Evolutionary conservation across 2,329 filamentous ascomycete species (phyloP), one percentile per base, ranked within the genome.

Genomic region (Acrocalymma vagum): DNA sequence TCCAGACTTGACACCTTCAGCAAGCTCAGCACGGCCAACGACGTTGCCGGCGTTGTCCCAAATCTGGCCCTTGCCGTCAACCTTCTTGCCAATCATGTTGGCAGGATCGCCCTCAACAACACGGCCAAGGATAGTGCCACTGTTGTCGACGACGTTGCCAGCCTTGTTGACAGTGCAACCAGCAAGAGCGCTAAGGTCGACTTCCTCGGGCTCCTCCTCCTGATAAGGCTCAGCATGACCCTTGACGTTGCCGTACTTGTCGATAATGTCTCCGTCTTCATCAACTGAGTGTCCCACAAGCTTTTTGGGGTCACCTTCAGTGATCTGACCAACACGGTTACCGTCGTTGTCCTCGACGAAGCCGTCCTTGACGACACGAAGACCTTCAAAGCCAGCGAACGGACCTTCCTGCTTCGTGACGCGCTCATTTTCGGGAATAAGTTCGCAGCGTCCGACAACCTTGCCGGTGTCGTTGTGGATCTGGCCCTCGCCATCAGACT

Each of bases 261-360:
- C 90, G 40, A 88, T 77, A 21, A 95, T 84, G 42, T 94, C 89
- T 24, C 90, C 90, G 50, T 95, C 89, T 48, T 90, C 85, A 42
- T 94, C 90, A 13, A 94, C 89, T 7, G 77, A 60, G 30, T 88
- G 86, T 11, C 90, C 90, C 24, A 85, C 82, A 1, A 95, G 79
- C 35, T 78, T 75, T 78, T 90, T 90, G 23, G 79, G 67, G 38
- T 95, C 87, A 3, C 89, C 90, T 30, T 84, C 81, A 3, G 80
- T 75, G 25, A 93, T 78, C 27, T 85, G 78, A 15, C 90, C 90
- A 31, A 94, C 87, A 16, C 87, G 78, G 48, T 88, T 83, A 23
- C 87, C 88, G 78, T 95, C 78, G 79, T 86, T 67, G 82, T 96
- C 79, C 77, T 95, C 79, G 26, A 89, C 76, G 45, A 83, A 86